Base-by-base conservation (phyloP, 495 filamentous ascomycete species). In the Aspergillus avenaceus region DNA sequence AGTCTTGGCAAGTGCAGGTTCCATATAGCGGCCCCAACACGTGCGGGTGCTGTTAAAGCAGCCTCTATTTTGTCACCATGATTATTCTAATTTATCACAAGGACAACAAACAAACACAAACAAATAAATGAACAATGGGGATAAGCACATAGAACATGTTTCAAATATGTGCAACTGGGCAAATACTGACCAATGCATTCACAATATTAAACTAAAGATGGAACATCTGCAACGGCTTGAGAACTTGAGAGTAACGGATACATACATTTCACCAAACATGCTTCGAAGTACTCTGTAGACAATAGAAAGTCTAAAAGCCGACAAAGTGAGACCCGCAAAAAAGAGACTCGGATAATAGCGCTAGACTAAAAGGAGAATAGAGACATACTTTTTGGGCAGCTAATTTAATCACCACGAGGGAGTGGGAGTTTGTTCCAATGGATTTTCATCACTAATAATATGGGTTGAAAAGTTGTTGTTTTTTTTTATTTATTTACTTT, bases 381-480 rank as follows among this genome's bases (percentile, higher is more conserved):
- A n/a, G n/a, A n/a, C n/a, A n/a, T n/a, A n/a, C n/a, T n/a, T 23
- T 25, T 18, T 38, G 34, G 16, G 9, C 32, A 36, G 45, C 51
- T 38, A 43, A 44, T 54, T 49, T 37, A 44, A 34, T 54, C 32
- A 41, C 25, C 52, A 46, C 27, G 41, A 50, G 41, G 29, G 29
- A 25, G 41, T 28, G 41, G 37, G 8, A 50, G 13, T 25, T 24
- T 14, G 29, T 29, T 36, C 22, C n/a, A n/a, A n/a, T n/a, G n/a
- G 13, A 22, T 28, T 22, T 38, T 24, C 19, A 41, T 41, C 14
- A 23, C 40, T 21, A 7, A 31, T 40, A 22, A 44, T 4, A 32
- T 32, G 29, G 21, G 19, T 36, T 36, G 2, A 38, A 7, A 5
- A 19, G n/a, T n/a, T n/a, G n/a, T n/a, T n/a, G n/a, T n/a, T n/a